Evolutionary conservation across 192 early-diverging fungal genomes (phyloP).

Genomic region (Oehlia diaphana): DNA sequence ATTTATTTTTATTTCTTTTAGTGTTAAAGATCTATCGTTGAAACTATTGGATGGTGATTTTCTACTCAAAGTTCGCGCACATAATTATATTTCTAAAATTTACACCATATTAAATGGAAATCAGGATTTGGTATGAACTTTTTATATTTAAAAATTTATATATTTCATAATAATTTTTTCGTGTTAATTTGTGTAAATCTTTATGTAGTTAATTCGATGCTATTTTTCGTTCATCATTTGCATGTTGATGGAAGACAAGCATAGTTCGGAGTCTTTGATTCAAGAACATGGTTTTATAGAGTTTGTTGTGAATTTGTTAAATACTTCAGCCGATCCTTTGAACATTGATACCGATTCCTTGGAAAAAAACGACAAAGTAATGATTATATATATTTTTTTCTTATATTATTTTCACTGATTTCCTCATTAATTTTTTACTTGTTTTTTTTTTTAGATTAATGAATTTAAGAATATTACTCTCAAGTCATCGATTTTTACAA

Average conservation of each 20-base stretch:
- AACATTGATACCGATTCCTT: background rate
- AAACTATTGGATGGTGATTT: conserved; percentile 22
- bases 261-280: conserved; percentile 2
- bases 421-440: background rate
- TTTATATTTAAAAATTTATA: background rate
- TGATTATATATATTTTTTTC: background rate
- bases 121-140: conserved; percentile 13
- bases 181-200: background rate
- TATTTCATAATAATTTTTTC: background rate
- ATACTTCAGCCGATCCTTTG: conserved; percentile 7
- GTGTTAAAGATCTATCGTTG: background rate
- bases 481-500: background rate
- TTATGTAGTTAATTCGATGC: conserved; percentile 19
- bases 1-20: background rate
- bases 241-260: conserved; percentile 13
- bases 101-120: background rate
- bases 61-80: conserved; percentile 8
- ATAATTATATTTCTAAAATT: conserved; percentile 21
- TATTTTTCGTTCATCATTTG: conserved; percentile 23
- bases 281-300: conserved; percentile 3
- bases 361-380: conserved; percentile 6
- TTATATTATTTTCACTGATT: background rate
- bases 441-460: background rate
- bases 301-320: conserved; percentile 4
- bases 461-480: conserved; percentile 15